Conservation (phyloP, 2,329 filamentous ascomycete species). For the Neurospora sp. region DNA sequence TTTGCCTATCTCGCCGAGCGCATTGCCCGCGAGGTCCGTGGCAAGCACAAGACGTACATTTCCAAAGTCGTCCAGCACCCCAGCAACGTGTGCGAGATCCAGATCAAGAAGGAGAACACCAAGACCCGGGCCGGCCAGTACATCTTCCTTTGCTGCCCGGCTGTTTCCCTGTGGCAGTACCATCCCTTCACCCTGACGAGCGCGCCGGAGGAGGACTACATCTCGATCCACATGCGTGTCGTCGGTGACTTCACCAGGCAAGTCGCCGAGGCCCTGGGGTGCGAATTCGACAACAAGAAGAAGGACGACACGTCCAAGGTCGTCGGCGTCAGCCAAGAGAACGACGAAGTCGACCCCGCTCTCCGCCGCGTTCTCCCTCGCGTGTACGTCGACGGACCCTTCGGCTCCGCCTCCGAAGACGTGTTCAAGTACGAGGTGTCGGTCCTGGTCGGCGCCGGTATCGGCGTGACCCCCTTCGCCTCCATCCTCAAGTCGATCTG, state of each 20-base stretch:
- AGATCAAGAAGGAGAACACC: slow-evolving; percentile 83
- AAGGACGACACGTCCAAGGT: slow-evolving; percentile 51
- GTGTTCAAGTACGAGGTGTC: slow-evolving; percentile 83
- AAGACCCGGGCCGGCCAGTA: slow-evolving; percentile 76
- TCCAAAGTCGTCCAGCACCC: slow-evolving; percentile 86
- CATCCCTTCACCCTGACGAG: slow-evolving; percentile 81
- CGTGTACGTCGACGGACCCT: slow-evolving; percentile 76
- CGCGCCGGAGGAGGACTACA: slow-evolving; percentile 82
- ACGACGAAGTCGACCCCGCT: slow-evolving; percentile 54
- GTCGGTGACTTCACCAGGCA: slow-evolving; percentile 72
- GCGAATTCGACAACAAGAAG: slow-evolving; percentile 56
- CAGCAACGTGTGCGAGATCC: slow-evolving; percentile 80
- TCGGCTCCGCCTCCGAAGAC: slow-evolving; percentile 77
- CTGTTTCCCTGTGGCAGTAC: slow-evolving; percentile 80
- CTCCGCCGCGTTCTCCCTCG: slow-evolving; percentile 66
- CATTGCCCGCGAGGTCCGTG: slow-evolving; percentile 66
- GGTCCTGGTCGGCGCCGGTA: slow-evolving; percentile 71
- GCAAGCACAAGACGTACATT: slow-evolving; percentile 74
- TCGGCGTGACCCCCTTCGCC: slow-evolving; percentile 78
- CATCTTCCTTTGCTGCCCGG: slow-evolving; percentile 81
- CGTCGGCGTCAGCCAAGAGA: slow-evolving; percentile 54
- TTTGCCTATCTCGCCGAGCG: slow-evolving; percentile 73
- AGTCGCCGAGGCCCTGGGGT: slow-evolving; percentile 62
- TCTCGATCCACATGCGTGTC: slow-evolving; percentile 75
- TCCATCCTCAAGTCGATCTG: slow-evolving; percentile 86